Conservation (phyloP, 805 yeast genomes). For the Zygotorulaspora sp. region DNA sequence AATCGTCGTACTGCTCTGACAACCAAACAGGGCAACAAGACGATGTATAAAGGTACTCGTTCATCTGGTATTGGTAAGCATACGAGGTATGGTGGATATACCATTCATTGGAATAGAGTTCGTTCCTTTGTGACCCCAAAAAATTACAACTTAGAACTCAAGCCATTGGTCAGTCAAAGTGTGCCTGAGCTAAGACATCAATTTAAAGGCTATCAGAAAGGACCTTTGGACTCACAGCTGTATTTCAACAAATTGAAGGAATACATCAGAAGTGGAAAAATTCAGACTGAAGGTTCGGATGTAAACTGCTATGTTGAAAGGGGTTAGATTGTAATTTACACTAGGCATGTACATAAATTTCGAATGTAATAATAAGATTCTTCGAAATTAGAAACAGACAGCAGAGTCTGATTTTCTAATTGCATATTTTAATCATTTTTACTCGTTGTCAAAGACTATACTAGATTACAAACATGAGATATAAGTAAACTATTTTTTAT, state of each 20-base stretch:
- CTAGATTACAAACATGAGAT: constrained; percentile 7
- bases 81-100: constrained; percentile 68
- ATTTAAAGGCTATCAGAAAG: constrained; percentile 64
- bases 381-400: too few relatives aligned
- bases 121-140: constrained; percentile 84
- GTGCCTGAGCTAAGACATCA: constrained; percentile 66
- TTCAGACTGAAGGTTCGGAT: constrained; percentile 35
- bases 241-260: constrained; percentile 69
- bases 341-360: constrained; percentile 1
- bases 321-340: constrained; percentile 17
- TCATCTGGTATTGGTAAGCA: constrained; percentile 87
- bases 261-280: constrained; percentile 67
- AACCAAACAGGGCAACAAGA: constrained; percentile 91
- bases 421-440: too few relatives aligned
- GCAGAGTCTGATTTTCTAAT: too few relatives aligned
- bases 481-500: neutral
- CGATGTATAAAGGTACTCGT: constrained; percentile 92
- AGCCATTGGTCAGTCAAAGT: constrained; percentile 73
- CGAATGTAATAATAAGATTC: neutral
- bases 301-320: constrained; percentile 28
- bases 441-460: constrained; percentile 1
- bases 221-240: constrained; percentile 68
- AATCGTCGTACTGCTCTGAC: constrained; percentile 79
- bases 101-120: constrained; percentile 78
- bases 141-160: constrained; percentile 43